A percentile compares a stretch with the other conserved stretches of the same genome.
Evolutionary conservation across 2,329 filamentous ascomycete genomes (phyloP).

Genomic region (Ciborinia camelliae): DNA sequence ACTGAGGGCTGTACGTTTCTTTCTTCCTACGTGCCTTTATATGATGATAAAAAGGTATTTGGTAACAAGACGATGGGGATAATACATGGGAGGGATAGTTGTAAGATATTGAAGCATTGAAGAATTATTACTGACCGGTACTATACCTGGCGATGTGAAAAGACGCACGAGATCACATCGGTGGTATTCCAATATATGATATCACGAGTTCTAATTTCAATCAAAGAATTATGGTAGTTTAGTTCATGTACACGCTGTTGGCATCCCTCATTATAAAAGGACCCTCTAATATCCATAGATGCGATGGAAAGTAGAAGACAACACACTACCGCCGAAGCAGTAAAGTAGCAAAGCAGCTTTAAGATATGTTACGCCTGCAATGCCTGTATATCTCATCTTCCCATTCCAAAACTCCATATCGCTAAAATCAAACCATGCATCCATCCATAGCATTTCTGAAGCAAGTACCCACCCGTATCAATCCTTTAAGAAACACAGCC

Average conservation of each 20-base stretch:
- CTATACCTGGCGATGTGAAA: background rate
- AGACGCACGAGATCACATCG: no score
- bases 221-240: background rate
- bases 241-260: constrained; percentile 4
- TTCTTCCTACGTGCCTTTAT: background rate
- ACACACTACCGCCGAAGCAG: background rate
- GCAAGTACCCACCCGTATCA: constrained; percentile 9
- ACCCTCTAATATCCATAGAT: constrained; percentile 8
- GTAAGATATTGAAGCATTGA: background rate
- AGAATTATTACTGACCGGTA: background rate
- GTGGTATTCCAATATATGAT: no score
- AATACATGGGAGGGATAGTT: background rate
- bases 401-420: constrained; percentile 18
- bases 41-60: no score
- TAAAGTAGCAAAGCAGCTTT: constrained; percentile 8
- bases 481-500: background rate
- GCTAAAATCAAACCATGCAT: constrained; percentile 19
- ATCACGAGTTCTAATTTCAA: background rate
- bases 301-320: background rate
- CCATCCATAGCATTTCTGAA: constrained; percentile 8
- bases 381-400: constrained; percentile 16
- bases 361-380: constrained; percentile 18
- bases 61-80: no score
- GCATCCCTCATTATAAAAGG: background rate
- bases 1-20: no score